Conservation (phyloP, 2,329 filamentous ascomycete species). For the Diplodia seriata region DNA sequence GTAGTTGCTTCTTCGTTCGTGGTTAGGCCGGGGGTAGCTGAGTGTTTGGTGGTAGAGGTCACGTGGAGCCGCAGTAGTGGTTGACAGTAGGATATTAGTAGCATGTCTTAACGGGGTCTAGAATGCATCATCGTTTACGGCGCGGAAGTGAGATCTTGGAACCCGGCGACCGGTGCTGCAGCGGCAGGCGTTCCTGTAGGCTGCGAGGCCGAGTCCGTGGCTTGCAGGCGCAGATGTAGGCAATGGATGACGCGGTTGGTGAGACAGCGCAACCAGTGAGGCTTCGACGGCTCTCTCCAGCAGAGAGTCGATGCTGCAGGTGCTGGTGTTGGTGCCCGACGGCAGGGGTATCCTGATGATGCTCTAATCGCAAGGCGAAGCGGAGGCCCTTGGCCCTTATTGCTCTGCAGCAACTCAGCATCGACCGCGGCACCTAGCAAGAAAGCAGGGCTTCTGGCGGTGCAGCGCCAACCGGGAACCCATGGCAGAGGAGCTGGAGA, state of each 20-base stretch:
- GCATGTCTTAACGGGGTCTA: slow-evolving; percentile 31
- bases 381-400: neutral
- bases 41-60: slow-evolving; percentile 8
- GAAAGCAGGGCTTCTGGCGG: slow-evolving; percentile 16
- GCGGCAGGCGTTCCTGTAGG: slow-evolving; percentile 31
- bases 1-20: slow-evolving; percentile 22
- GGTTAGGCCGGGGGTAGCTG: slow-evolving; percentile 22
- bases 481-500: slow-evolving; percentile 28
- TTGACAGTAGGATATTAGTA: slow-evolving; percentile 31
- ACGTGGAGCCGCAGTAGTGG: slow-evolving; percentile 14
- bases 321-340: neutral
- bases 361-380: neutral
- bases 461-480: slow-evolving; percentile 15
- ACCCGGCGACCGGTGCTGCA: slow-evolving; percentile 31
- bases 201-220: slow-evolving; percentile 19
- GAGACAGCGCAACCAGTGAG: slow-evolving; percentile 16
- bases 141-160: slow-evolving; percentile 31
- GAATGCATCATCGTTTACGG: slow-evolving; percentile 29
- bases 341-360: neutral
- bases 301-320: slow-evolving; percentile 6
- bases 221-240: slow-evolving; percentile 17
- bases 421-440: neutral
- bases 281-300: slow-evolving; percentile 13
- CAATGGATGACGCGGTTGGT: slow-evolving; percentile 24
- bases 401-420: slow-evolving; percentile 7